Evolutionary conservation across 495 filamentous ascomycete species (phyloP), one percentile per base, ranked within the genome.

Genomic region (Penicillium subrubescens): DNA sequence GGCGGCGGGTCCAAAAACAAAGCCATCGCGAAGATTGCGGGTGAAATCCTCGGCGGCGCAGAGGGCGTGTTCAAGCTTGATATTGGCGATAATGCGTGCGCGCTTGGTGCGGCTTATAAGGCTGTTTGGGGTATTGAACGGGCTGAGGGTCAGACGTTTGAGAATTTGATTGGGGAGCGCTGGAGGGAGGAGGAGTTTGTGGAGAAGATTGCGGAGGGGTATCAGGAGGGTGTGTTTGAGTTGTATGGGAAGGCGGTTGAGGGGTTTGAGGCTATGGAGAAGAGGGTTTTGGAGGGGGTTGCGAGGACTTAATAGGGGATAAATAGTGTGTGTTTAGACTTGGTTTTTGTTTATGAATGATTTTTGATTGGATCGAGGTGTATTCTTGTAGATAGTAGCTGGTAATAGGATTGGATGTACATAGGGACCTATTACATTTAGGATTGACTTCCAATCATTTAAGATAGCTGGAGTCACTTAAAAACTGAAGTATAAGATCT

Each of bases 61-160:
- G 95, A 98, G 58, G 95, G 95, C 10, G 90, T 98, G 19, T 99
- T 91, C 71, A 88, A 88, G 77, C 85, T 99, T 3, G 94, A 98
- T 75, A 90, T 97, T 25, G 93, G 94, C n/a, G 92, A 93, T 7
- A 97, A 97, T 77, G 94, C 95, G 33, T 99, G 95, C 76, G 95
- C 94, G 21, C 76, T 99, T 10, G 95, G 94, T 12, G 93, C 92
- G 19, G 95, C 94, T n/a, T 97, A 99, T 74, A 97, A 97, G 79
- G 94, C 95, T 54, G 89, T 94, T 0, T 99, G 95, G 95, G 92
- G 89, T 1, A 80, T 92, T 35, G 93, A 97, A 79, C 79, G 92
- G 34, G 69, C 74, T 23, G 59, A 71, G 1, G 85, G 84, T 27
- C 88, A 96, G 83, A 89, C 84, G 11, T 99, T 97, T 81, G 95